These are phyloP conservation scores for Emmonsiellopsis sp. DNA, from an alignment of 2,329 filamentous ascomycete species.

Conservation along the genomic window DNA sequence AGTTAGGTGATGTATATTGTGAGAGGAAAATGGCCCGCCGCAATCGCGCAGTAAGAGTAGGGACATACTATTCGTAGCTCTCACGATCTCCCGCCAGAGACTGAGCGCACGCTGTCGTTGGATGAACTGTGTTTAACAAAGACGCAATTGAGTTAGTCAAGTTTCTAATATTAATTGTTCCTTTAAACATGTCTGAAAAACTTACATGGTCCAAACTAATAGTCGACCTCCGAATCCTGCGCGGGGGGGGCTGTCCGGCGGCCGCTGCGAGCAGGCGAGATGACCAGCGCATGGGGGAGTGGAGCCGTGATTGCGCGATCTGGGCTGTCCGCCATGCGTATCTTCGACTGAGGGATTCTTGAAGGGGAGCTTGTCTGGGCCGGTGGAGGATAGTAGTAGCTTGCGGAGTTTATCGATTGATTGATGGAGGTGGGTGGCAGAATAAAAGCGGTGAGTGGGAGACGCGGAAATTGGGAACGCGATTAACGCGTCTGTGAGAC, in stretches of 20 bases:
- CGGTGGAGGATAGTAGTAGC: not conserved
- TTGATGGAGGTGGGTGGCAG: not conserved
- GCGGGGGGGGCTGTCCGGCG: constrained; percentile 18
- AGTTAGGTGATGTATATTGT: not conserved
- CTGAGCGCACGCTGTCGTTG: constrained; percentile 34
- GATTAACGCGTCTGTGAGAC: not conserved
- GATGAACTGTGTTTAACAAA: constrained; percentile 25
- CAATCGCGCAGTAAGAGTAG: not conserved
- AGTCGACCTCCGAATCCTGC: constrained; percentile 27
- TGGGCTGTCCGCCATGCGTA: not conserved
- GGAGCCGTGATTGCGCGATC: not conserved
- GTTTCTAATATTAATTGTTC: not conserved
- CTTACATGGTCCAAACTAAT: constrained; percentile 32
- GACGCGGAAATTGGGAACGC: not conserved
- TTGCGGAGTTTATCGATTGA: not conserved
- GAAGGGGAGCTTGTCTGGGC: not conserved
- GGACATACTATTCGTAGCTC: constrained; percentile 30
- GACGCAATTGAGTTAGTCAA: not conserved
- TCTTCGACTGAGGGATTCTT: too few species aligned
- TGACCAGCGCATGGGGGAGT: constrained; percentile 22
- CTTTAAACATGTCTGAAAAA: not conserved
- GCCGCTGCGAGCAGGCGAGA: constrained; percentile 19
- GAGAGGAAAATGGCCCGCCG: not conserved
- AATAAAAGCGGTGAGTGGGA: constrained; percentile 1
- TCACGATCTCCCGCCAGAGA: constrained; percentile 36